Base-by-base conservation (phyloP, 1,284 basidiomycete species). In the Mycena sp. region DNA sequence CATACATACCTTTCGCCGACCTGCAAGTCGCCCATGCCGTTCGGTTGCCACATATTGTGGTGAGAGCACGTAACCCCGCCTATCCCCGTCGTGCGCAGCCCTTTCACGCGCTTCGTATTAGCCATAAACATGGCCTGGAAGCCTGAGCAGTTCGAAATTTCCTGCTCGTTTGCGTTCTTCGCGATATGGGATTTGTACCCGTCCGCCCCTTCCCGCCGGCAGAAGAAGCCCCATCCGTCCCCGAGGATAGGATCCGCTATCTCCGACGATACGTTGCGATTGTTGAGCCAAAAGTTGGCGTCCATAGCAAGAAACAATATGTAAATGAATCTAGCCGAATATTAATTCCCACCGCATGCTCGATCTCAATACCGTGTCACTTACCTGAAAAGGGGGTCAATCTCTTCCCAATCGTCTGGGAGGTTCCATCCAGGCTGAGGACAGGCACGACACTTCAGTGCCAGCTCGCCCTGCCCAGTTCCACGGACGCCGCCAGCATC, bases 221-320 rank as follows among this genome's bases (percentile, higher is more conserved):
- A 75, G 57, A 80, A 76, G 59, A 77, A 80, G 22, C 78, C 73
- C 69, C 65, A 77, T 0, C 79, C 78, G 18, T 75, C 67, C 22
- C 67, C 72, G 1, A 78, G 56, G 11, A 74, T 72, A 4, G 76
- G 77, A 65, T 81, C 78, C 8, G 52, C 50, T 14, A 30, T 64
- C 25, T 78, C 68, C 8, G 69, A 74, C 0, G 79, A 80, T 0
- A 78, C 73, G 7, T 67, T 62, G 25, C 74, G 73, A 5, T 76
- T 64, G 16, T 76, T 78, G 7, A 81, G 72, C 9, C 76, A 70
- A 54, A 81, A 81, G 69, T 80, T 80, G 30, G 76, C 78, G 69
- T 80, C 80, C 8, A 77, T 62, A 2, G 44, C 64, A 3, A 66
- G 46, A 20, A 66, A 66, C 0, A 66, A 4, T 6, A 46, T 34